Conservation (phyloP, 495 filamentous ascomycete species). For the Daldinia concentrica region DNA sequence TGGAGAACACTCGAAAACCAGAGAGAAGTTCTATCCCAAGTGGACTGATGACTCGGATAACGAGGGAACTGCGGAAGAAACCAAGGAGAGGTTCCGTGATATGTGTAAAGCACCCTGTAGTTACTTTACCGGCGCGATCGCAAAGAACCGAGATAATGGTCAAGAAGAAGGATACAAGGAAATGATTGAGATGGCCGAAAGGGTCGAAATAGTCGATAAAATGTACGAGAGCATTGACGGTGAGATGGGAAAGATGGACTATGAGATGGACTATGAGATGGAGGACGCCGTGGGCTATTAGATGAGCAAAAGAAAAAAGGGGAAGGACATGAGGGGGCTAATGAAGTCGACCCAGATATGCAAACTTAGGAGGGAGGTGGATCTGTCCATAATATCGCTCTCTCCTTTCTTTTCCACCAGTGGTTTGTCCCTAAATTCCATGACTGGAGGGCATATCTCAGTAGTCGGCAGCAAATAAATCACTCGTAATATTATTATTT, state of each 20-base stretch:
- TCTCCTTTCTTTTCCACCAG: background rate
- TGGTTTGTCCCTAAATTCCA: background rate
- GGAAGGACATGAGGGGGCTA: background rate
- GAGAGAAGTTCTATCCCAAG: conserved; percentile 5
- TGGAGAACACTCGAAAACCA: background rate
- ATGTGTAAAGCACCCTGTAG: background rate
- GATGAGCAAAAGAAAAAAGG: background rate
- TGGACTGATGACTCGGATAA: conserved; percentile 13
- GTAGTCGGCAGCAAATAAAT: background rate
- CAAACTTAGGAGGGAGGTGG: background rate
- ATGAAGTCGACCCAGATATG: background rate
- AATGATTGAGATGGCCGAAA: background rate
- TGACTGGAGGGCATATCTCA: background rate
- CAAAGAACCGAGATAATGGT: background rate
- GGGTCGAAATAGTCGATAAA: no score
- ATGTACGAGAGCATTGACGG: background rate
- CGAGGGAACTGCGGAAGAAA: background rate
- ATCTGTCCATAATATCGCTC: background rate
- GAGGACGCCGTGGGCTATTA: background rate
- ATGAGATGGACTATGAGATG: background rate
- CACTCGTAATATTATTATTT: background rate
- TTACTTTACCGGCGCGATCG: background rate
- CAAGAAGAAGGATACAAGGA: background rate
- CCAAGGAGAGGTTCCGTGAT: background rate
- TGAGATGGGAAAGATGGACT: background rate